Conservation (phyloP, 2,329 filamentous ascomycete species). For the Ophiosphaerella herpotricha region DNA sequence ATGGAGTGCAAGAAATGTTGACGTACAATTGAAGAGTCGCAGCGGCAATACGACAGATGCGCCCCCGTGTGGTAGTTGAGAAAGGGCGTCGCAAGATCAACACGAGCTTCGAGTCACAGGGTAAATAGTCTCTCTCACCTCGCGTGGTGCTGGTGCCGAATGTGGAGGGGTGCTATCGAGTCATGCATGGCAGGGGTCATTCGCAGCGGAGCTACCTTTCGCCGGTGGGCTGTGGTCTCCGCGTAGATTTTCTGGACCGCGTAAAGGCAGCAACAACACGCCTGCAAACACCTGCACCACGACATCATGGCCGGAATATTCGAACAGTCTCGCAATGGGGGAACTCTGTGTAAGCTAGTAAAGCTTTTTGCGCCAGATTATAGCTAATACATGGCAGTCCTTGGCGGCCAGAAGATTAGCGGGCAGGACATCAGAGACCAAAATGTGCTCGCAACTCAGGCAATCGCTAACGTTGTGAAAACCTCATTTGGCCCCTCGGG, state of each 20-base stretch:
- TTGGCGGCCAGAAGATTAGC: constrained; percentile 96
- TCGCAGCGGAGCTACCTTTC: constrained; percentile 25
- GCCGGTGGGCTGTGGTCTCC: constrained; percentile 24
- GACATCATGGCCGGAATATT: constrained; percentile 88
- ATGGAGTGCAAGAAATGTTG: constrained; percentile 7
- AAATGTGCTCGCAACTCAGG: constrained; percentile 94
- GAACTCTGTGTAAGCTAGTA: constrained; percentile 76
- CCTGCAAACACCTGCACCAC: constrained; percentile 33
- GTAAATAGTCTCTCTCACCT: constrained; percentile 30
- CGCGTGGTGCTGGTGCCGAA: constrained; percentile 29
- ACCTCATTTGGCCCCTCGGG: constrained; percentile 97
- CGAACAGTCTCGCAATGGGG: constrained; percentile 87
- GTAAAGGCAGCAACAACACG: constrained; percentile 34
- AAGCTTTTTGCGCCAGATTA: constrained; percentile 1
- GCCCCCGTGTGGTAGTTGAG: constrained; percentile 3
- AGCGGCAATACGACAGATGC: constrained; percentile 5
- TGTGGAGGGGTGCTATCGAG: constrained; percentile 34
- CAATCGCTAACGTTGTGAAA: constrained; percentile 98
- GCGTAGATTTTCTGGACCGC: constrained; percentile 36
- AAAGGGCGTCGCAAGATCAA: constrained; percentile 12
- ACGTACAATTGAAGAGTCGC: constrained; percentile 32
- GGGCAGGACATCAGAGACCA: constrained; percentile 96
- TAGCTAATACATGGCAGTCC: constrained; percentile 59
- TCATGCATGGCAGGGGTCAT: constrained; percentile 29
- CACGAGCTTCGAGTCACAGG: constrained; percentile 3